These are phyloP conservation scores for Fusarium tanahbumbuense DNA, from an alignment of 2,329 filamentous ascomycete genomes.

Conservation along the genomic window DNA sequence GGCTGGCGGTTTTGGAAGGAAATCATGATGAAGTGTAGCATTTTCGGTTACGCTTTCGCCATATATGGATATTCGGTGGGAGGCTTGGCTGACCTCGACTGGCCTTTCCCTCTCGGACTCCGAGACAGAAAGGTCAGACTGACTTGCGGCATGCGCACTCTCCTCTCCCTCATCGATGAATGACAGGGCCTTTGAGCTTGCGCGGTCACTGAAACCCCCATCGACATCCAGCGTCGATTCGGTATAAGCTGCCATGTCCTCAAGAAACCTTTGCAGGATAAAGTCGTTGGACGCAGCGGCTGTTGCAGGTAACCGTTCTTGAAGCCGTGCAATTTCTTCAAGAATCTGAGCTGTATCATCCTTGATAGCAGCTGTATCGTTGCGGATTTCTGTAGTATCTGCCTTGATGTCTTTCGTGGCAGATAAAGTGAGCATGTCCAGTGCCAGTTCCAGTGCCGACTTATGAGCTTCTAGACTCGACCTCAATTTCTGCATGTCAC, in stretches of 20 bases:
- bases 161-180: neutral
- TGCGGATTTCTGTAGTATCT: neutral
- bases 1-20: rapidly evolving
- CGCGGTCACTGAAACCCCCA: neutral
- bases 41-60: rapidly evolving
- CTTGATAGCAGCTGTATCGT: constrained; percentile 18
- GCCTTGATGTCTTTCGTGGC: constrained; percentile 3
- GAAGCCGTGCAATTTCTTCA: constrained; percentile 6
- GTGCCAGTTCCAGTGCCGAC: constrained; percentile 9
- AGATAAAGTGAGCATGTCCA: constrained; percentile 11
- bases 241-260: constrained; percentile 24
- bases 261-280: constrained; percentile 12
- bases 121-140: rapidly evolving
- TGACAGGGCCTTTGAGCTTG: neutral
- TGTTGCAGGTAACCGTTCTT: neutral
- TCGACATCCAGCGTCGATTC: neutral
- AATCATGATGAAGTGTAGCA: neutral
- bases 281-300: neutral
- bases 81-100: rapidly evolving
- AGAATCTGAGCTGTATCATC: constrained; percentile 17
- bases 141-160: rapidly evolving
- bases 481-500: constrained; percentile 19
- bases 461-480: constrained; percentile 28
- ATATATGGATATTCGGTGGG: neutral
- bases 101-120: rapidly evolving